Conservation (phyloP, 2,329 filamentous ascomycete genomes). For the Ilyonectria robusta region DNA sequence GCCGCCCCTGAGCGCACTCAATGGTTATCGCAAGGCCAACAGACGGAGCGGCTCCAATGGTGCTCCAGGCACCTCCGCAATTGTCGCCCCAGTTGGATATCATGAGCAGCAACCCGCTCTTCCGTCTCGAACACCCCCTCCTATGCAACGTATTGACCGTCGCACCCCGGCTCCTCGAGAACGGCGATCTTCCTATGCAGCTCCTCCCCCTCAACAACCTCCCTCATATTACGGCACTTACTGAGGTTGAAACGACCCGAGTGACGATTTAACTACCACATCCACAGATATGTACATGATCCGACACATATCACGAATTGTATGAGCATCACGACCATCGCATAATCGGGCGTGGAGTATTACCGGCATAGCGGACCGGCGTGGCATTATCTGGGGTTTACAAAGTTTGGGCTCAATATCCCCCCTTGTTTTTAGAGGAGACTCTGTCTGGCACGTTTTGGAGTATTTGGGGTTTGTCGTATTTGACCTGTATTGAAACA, state of each 20-base stretch:
- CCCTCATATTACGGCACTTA: constrained; percentile 40
- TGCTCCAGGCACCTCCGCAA: constrained; percentile 50
- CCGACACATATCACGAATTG: constrained; percentile 43
- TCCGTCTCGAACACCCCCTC: constrained; percentile 46
- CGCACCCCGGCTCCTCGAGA: constrained; percentile 48
- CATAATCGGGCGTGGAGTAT: constrained; percentile 47
- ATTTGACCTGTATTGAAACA: constrained; percentile 41
- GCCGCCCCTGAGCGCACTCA: constrained; percentile 70
- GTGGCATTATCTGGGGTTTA: constrained; percentile 43
- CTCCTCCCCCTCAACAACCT: constrained; percentile 39
- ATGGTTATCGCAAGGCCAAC: constrained; percentile 62
- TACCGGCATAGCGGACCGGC: constrained; percentile 41
- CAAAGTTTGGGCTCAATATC: constrained; percentile 43
- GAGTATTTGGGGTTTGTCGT: constrained; percentile 44
- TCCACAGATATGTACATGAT: constrained; percentile 34
- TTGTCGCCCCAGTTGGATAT: constrained; percentile 45
- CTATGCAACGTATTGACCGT: constrained; percentile 43
- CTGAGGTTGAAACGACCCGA: constrained; percentile 24
- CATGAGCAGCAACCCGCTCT: constrained; percentile 43
- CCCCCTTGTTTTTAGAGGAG: constrained; percentile 42
- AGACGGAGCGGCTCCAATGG: constrained; percentile 57
- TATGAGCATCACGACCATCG: constrained; percentile 49
- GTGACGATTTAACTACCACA: constrained; percentile 26
- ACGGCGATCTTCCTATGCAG: constrained; percentile 40
- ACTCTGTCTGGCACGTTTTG: constrained; percentile 39